Conservation (phyloP, 2,329 filamentous ascomycete species). For the Aaosphaeria arxii region DNA sequence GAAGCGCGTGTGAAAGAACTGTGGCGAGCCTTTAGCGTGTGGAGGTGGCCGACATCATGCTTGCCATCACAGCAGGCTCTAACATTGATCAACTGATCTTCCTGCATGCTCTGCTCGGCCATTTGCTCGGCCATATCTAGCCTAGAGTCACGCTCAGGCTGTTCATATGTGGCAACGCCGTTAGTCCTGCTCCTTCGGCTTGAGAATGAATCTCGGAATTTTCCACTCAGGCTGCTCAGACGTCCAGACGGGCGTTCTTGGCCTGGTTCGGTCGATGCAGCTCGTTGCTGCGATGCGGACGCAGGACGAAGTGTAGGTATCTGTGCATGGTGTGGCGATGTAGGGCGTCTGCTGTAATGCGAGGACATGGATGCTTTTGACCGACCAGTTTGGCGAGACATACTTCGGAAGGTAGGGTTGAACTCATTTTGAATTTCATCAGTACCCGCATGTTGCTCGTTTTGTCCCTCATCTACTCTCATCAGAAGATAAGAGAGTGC, state of each 20-base stretch:
- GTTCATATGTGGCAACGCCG: constrained; percentile 43
- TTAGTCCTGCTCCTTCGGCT: constrained; percentile 44
- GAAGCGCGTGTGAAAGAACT: constrained; percentile 25
- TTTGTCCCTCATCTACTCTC: constrained; percentile 56
- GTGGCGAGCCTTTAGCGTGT: constrained; percentile 27
- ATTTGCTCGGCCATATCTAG: constrained; percentile 76
- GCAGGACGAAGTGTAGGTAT: constrained; percentile 47
- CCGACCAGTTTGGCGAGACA: constrained; percentile 52
- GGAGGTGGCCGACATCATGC: constrained; percentile 47
- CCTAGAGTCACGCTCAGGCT: constrained; percentile 65
- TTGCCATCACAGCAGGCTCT: constrained; percentile 95
- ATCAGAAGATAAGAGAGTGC: constrained; percentile 89
- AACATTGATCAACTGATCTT: constrained; percentile 92
- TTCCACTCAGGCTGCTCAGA: constrained; percentile 41
- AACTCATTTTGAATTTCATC: constrained; percentile 69
- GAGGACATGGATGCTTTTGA: constrained; percentile 68
- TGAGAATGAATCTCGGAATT: constrained; percentile 49
- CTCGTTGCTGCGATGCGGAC: constrained; percentile 24
- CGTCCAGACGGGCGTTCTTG: constrained; percentile 47
- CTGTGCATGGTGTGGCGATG: constrained; percentile 36
- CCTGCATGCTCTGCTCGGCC: constrained; percentile 62
- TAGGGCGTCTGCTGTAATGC: constrained; percentile 63
- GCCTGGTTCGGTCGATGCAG: constrained; percentile 29
- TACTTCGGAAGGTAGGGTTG: constrained; percentile 60
- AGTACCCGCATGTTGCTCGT: constrained; percentile 57